Evolutionary conservation across 768 basidiomycete species (phyloP).

Genomic region (Suillus alpinus): DNA sequence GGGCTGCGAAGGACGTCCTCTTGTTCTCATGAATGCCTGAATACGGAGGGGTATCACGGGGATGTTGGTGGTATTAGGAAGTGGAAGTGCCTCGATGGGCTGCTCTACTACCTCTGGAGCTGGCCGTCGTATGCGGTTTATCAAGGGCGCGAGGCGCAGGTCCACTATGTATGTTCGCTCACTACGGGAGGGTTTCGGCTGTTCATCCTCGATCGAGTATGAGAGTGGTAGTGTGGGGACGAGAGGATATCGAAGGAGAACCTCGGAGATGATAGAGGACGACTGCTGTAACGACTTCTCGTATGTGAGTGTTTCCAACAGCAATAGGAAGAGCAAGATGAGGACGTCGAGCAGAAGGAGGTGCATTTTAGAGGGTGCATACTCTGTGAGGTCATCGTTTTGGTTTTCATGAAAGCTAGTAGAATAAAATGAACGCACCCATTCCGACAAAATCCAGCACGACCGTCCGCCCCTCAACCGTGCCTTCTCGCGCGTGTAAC

Average conservation of each 20-base stretch:
- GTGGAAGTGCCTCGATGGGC: conserved; percentile 42
- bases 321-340: conserved; percentile 64
- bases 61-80: conserved; percentile 60
- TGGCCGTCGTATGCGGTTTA: conserved; percentile 58
- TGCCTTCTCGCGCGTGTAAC: conserved; percentile 53
- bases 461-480: conserved; percentile 57
- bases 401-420: not conserved
- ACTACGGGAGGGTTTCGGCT: conserved; percentile 19
- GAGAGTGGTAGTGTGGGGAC: conserved; percentile 15
- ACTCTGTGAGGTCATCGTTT: conserved; percentile 34
- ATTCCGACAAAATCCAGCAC: conserved; percentile 79
- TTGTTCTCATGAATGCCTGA: conserved; percentile 51
- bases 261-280: conserved; percentile 41
- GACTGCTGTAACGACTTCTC: conserved; percentile 47
- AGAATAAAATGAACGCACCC: conserved; percentile 37
- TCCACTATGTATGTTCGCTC: conserved; percentile 57
- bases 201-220: conserved; percentile 25
- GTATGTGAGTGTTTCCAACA: conserved; percentile 68
- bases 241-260: conserved; percentile 30
- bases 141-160: conserved; percentile 51
- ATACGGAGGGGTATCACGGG: conserved; percentile 43
- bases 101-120: conserved; percentile 33
- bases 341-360: conserved; percentile 65
- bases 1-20: conserved; percentile 34
- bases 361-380: conserved; percentile 61